A percentile compares a stretch with the other conserved stretches of the same genome.
Conservation (phyloP, 129 eudicot species). For the sunflower (Helianthus annuus) region HanXRQr2.0-SUNRISE NC_035434.2:8610933-8611432, state of each 20-base stretch:
- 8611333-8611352: constrained; percentile 99
- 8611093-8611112: not conserved
- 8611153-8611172: constrained; percentile 87
- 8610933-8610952: no score
- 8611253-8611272: constrained; percentile 82
- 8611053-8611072: no score
- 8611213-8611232: constrained; percentile 70
- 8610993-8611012: no score
- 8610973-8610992: no score
- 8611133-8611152: constrained; percentile 30
- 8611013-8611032: no score
- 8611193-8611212: constrained; percentile 93
- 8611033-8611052: no score
- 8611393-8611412: constrained; percentile 90
- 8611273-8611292: constrained; percentile 86
- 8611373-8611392: constrained; percentile 95
- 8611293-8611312: constrained; percentile 68
- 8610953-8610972: no score
- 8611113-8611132: constrained; percentile 4
- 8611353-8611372: constrained; percentile 82
- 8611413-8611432: constrained; percentile 92
- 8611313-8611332: constrained; percentile 67
- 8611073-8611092: no score
- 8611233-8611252: constrained; percentile 65
- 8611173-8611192: constrained; percentile 23